These are phyloP conservation scores for Ustilago loliicola DNA, from an alignment of 1,284 basidiomycete genomes.

Conservation along the genomic window DNA sequence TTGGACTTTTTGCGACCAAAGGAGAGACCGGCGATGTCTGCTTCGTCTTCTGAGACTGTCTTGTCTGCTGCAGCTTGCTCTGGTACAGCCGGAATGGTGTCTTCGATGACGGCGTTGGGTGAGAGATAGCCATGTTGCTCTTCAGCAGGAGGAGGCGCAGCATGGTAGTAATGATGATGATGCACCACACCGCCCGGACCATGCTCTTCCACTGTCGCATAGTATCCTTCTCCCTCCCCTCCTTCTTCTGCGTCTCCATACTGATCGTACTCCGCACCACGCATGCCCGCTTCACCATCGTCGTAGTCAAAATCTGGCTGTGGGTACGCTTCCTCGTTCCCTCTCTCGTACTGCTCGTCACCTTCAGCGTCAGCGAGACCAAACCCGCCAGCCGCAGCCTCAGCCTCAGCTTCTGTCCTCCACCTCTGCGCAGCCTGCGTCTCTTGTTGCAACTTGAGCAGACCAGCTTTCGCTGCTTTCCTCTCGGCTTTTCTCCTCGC, in stretches of 20 bases:
- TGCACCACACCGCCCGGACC: slow-evolving; percentile 50
- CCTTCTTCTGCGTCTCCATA: slow-evolving; percentile 45
- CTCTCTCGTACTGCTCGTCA: slow-evolving; percentile 14
- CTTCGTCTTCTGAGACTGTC: slow-evolving; percentile 56
- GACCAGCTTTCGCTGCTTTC: slow-evolving; percentile 58
- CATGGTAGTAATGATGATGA: slow-evolving; percentile 64
- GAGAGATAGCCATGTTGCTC: slow-evolving; percentile 24
- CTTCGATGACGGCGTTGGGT: neutral
- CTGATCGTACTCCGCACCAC: slow-evolving; percentile 28
- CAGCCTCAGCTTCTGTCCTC: slow-evolving; percentile 60
- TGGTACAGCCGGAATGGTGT: neutral
- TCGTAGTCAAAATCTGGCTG: slow-evolving; percentile 29
- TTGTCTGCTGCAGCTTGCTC: slow-evolving; percentile 19
- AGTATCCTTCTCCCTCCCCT: slow-evolving; percentile 19
- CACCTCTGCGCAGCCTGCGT: slow-evolving; percentile 34
- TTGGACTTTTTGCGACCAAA: slow-evolving; percentile 47
- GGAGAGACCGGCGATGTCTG: slow-evolving; percentile 60
- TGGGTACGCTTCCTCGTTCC: neutral
- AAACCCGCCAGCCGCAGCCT: slow-evolving; percentile 61
- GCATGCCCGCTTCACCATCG: slow-evolving; percentile 12
- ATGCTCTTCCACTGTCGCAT: slow-evolving; percentile 40
- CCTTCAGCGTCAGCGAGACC: slow-evolving; percentile 35
- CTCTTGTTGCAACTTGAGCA: slow-evolving; percentile 47
- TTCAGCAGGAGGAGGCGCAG: slow-evolving; percentile 11
- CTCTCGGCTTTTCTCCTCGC: slow-evolving; percentile 56